Evolutionary conservation across 345 rosid species (phyloP), one percentile per base, ranked within the genome.

Genomic region (Trapa incisa): DNA sequence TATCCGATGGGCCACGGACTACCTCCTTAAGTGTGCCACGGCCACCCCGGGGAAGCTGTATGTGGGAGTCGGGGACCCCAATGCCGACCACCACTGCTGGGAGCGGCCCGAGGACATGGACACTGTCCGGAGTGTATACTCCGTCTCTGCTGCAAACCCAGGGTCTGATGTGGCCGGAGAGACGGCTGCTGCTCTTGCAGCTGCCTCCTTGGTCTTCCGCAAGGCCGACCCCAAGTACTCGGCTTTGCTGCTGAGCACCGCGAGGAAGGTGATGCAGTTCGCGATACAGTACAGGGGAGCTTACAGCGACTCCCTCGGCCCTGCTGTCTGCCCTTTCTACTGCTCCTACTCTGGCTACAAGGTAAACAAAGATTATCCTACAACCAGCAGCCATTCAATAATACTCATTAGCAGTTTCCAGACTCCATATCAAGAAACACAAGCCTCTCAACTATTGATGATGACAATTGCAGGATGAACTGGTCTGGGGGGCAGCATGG

Each of bases 81-180:
- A 89, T 48, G 84, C 67, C 9, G 98, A 92, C 71, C 98, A 92
- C 73, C 85, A 83, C 71, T 92, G 98, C 72, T 92, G 96, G 98
- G 96, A 92, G 75, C 65, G 98, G 36, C 96, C 98, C 0, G 98
- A 92, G 74, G 98, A 92, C 74, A 92, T 92, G 98, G 96, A 86
- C 80, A 89, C 98, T 0, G 78, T 71, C 37, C 83, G 98, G 7
- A 66, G 88, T 0, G 86, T 88, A 39, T 92, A 85, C 78, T 85
- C 79, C 0, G 91, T 92, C 9, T 89, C 96, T 1, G n/a, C 93
- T 0, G 79, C 83, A 48, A 88, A 77, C 71, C 96, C 96, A 0
- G 96, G 98, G n/a, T 92, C 98, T 0, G 98, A 92, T 11, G 93
- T 92, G 0, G 98, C 98, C 0, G 98, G 81, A 0, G 96, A 92